A percentile compares a stretch with the other conserved stretches of the same genome.
Conservation (phyloP, 2,329 filamentous ascomycete genomes). For the Diaporthe sp. region DNA sequence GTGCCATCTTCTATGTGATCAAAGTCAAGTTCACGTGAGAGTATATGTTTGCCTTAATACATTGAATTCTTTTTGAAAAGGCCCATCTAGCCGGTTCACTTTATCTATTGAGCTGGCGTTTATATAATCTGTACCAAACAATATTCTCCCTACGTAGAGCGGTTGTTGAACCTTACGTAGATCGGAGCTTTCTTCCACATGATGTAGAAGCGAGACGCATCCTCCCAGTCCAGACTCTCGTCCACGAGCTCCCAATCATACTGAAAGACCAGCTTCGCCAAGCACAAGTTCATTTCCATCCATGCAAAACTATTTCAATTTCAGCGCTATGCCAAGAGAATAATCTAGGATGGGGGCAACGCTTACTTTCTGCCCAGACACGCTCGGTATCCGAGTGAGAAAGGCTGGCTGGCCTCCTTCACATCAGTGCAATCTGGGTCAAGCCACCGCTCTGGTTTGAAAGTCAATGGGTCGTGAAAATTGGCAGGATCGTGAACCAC, state of each 20-base stretch:
- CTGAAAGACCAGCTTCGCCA: background rate
- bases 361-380: constrained; percentile 3
- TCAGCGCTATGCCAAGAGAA: background rate
- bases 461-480: background rate
- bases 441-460: constrained; percentile 24
- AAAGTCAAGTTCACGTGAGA: too few species aligned
- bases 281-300: background rate
- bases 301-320: background rate
- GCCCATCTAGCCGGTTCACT: too few species aligned
- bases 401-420: constrained; percentile 5
- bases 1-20: too few species aligned
- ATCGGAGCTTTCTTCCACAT: constrained; percentile 2
- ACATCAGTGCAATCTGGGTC: constrained; percentile 2
- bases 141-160: background rate
- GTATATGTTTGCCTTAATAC: too few species aligned
- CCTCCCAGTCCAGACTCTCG: constrained; percentile 4
- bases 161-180: background rate
- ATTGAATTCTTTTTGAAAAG: too few species aligned
- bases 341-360: accelerated
- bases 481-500: background rate
- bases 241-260: constrained; percentile 4
- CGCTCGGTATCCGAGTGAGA: background rate
- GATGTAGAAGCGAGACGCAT: background rate
- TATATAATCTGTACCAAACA: too few species aligned
- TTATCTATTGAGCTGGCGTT: too few species aligned